Conservation (phyloP, 2,329 filamentous ascomycete genomes). For the Macrophomina pseudophaseolina region DNA sequence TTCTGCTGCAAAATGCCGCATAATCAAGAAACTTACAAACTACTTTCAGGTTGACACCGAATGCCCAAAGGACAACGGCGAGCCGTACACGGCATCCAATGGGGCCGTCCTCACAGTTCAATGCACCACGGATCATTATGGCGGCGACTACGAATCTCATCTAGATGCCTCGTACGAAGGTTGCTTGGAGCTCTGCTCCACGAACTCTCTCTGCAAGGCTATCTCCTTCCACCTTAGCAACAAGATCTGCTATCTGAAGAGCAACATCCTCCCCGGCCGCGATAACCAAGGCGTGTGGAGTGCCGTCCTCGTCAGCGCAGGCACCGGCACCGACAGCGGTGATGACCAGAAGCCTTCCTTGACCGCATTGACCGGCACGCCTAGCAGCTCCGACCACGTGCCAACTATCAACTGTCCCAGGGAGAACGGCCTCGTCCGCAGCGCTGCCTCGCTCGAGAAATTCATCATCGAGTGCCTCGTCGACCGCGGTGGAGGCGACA, state of each 20-base stretch:
- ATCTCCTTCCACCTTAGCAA: neutral
- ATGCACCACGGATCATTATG: neutral
- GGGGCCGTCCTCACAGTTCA: neutral
- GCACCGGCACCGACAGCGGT: neutral
- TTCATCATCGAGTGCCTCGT: conserved; percentile 8
- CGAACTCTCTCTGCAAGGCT: neutral
- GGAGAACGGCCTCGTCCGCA: neutral
- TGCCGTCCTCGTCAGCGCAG: neutral
- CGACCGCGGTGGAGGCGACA: neutral
- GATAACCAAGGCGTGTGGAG: neutral
- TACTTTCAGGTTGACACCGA: neutral
- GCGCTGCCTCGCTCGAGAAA: neutral
- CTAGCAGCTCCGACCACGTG: no score
- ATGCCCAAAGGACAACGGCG: neutral
- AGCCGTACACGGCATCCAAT: neutral
- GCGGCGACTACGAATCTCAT: neutral
- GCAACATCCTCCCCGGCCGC: neutral
- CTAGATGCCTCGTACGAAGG: neutral
- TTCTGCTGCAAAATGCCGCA: neutral
- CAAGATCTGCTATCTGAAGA: neutral
- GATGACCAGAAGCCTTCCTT: no score
- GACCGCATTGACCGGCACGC: neutral
- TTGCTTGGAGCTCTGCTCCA: neutral
- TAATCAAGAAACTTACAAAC: neutral
- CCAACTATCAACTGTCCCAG: neutral